phyloP scores from a whole-genome alignment of 805 yeast genomes.

The Candida stauntonica region DNA sequence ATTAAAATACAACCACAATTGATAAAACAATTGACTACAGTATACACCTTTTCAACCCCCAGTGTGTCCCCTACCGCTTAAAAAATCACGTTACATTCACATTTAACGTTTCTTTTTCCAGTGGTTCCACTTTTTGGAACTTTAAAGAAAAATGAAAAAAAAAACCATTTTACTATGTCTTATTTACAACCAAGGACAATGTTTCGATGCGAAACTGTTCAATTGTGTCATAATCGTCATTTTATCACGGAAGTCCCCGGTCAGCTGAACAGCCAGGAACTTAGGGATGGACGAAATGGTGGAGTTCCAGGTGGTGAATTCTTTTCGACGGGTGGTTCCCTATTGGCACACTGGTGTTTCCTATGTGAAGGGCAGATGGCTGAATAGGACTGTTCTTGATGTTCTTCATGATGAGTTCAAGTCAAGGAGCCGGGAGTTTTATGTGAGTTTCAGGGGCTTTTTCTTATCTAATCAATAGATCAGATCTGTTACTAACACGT shows the following conservation, averaged over 20 bases:
- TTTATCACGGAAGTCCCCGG: too few species aligned
- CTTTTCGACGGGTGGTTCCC: conserved; percentile 67
- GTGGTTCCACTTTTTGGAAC: neutral
- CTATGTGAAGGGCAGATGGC: conserved; percentile 26
- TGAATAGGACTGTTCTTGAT: conserved; percentile 18
- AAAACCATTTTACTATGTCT: too few species aligned
- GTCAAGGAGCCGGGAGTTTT: conserved; percentile 12
- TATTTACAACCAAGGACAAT: neutral
- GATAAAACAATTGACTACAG: neutral
- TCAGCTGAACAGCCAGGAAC: too few species aligned
- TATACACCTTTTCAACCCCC: neutral
- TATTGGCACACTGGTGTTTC: conserved; percentile 34
- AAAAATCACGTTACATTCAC: conserved; percentile 5
- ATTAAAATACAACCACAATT: too few species aligned
- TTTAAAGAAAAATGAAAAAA: neutral
- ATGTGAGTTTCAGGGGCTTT: too few species aligned
- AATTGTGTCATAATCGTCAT: neutral
- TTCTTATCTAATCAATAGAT: too few species aligned
- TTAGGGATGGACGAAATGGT: neutral
- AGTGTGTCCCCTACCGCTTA: neutral
- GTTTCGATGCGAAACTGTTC: too few species aligned
- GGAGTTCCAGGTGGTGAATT: conserved; percentile 6
- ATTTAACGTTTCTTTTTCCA: neutral
- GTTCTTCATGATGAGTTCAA: conserved; percentile 21
- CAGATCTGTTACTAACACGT: too few species aligned